Base-by-base conservation (phyloP, 2,329 filamentous ascomycete species). In the Nigrograna mackinnonii region DNA sequence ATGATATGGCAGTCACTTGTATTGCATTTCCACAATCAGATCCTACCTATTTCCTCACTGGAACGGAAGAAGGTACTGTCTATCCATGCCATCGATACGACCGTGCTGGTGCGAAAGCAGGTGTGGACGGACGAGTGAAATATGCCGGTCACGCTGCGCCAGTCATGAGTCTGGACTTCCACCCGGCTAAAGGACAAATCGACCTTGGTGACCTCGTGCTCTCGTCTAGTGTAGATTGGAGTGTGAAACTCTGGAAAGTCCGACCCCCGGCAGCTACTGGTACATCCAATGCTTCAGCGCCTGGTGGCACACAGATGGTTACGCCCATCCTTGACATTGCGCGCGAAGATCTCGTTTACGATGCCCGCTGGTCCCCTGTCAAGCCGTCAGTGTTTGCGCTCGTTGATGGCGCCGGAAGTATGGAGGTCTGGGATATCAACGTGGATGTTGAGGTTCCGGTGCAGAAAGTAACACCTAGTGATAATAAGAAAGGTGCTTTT, bases 21-120 rank as follows among this genome's bases (percentile, higher is more conserved):
- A 88, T 99, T 72, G 89, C 90, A 13, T 99, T 99, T 72, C 94
- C 94, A 1, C 85, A 92, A 60, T 87, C 91, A 1, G 95, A 99
- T 61, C 94, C 94, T 3, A 99, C 94, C 0, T 97, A 96, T 70
- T 99, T 99, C 77, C 83, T 99, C 3, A 88, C 96, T 22, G 94
- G 95, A 30, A 96, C 91, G 20, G 94, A 99, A 73, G 94, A 99
- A 75, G 95, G 95, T 37, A 86, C 86, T 35, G 96, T 99, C 51
- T 96, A 94, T 70, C 91, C 94, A 0, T 96, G 95, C 65, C 94
- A 99, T 68, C 82, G 94, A 48, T 99, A 99, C 72, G 94, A 99
- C 70, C 89, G 95, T 50, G 94, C 95, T 5, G 94, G 94, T 44
- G 94, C 94, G 52, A 97, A 97, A 74, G 92, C 94, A 4, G 94